A percentile compares a stretch with the other conserved stretches of the same genome.
Conservation (phyloP, 2,329 filamentous ascomycete species). For the Raffaelea deltoideospora region DNA sequence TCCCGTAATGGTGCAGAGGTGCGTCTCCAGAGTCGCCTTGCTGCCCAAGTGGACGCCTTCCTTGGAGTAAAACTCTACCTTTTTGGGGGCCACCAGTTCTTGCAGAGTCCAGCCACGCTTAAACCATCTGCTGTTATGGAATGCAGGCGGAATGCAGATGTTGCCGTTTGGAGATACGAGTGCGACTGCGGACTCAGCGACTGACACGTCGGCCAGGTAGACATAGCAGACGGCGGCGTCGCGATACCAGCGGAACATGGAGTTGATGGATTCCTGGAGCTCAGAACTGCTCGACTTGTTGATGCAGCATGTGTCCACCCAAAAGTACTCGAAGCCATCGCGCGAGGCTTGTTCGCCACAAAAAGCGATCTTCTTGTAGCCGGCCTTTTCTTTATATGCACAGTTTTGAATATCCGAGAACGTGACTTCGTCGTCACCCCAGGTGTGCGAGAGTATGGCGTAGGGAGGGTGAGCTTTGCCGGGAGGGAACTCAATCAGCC, state of each 20-base stretch:
- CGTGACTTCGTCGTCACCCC: conserved; percentile 1
- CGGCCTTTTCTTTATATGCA: neutral
- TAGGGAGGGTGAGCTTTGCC: neutral
- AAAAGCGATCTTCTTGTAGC: neutral
- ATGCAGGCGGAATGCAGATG: neutral
- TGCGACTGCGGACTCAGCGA: neutral
- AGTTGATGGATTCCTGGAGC: conserved; percentile 8
- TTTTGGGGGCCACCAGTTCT: conserved; percentile 40
- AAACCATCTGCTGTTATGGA: conserved; percentile 15
- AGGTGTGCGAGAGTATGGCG: conserved; percentile 4
- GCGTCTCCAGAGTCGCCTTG: neutral
- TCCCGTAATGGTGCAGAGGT: neutral
- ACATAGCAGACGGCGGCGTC: conserved; percentile 5
- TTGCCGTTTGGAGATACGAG: no score
- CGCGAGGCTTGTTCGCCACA: neutral
- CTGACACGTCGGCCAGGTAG: conserved; percentile 3
- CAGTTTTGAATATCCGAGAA: neutral
- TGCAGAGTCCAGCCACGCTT: conserved; percentile 44
- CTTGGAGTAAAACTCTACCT: conserved; percentile 13
- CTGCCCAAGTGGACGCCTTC: neutral
- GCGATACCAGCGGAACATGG: conserved; percentile 9
- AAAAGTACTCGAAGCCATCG: neutral
- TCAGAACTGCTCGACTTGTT: conserved; percentile 8
- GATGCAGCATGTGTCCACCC: conserved; percentile 11
- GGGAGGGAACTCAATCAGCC: neutral